Evolutionary conservation across 495 filamentous ascomycete species (phyloP).

Genomic region (Penicillium simplicissimum): DNA sequence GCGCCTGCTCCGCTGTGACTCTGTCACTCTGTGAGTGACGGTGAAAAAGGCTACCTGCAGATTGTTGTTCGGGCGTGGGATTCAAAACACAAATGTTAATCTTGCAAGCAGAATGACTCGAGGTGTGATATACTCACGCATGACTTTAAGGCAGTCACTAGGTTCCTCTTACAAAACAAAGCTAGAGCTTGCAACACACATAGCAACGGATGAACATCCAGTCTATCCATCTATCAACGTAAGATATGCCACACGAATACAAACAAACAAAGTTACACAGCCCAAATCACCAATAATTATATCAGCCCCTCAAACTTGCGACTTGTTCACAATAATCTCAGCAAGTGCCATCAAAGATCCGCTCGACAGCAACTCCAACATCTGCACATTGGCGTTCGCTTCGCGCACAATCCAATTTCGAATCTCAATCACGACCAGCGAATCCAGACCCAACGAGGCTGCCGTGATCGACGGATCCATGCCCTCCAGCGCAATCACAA

Average conservation of each 20-base stretch:
- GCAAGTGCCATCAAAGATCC: slow-evolving; percentile 32
- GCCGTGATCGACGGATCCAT: slow-evolving; percentile 36
- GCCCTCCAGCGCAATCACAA: slow-evolving; percentile 31
- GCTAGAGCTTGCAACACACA: no score
- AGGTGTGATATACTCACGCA: no score
- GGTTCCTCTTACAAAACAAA: no score
- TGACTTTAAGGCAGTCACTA: no score
- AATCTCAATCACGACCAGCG: slow-evolving; percentile 43
- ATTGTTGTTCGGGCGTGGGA: no score
- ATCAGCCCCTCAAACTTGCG: slow-evolving; percentile 18
- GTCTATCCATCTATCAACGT: no score
- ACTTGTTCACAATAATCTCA: slow-evolving; percentile 34
- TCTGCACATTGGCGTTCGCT: slow-evolving; percentile 38
- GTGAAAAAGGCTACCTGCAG: no score
- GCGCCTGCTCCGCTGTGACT: neutral
- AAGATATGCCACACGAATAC: neutral
- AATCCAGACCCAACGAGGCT: slow-evolving; percentile 36
- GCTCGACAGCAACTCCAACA: slow-evolving; percentile 34
- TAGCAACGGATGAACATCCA: no score
- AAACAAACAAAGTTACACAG: neutral
- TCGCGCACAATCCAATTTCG: slow-evolving; percentile 41
- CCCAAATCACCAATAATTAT: neutral
- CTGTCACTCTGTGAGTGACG: no score
- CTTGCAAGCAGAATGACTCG: no score
- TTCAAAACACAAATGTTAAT: no score